These are phyloP conservation scores for Mallotus japonicus DNA, from an alignment of 441 rosid species.

Conservation along the genomic window DNA sequence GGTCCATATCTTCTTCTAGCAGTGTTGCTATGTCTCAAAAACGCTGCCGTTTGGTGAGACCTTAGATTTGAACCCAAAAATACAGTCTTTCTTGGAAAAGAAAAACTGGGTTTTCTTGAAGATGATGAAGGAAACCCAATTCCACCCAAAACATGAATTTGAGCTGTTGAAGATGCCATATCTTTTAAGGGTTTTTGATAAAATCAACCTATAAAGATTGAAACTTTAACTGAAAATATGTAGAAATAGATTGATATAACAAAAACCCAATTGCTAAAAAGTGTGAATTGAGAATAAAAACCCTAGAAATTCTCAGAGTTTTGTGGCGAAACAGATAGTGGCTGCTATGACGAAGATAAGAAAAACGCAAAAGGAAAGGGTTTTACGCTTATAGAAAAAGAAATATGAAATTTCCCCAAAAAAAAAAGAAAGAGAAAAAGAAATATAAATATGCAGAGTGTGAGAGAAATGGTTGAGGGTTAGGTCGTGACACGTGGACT, in stretches of 20 bases:
- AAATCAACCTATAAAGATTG: background rate
- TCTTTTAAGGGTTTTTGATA: background rate
- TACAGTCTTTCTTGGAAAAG: conserved; percentile 34
- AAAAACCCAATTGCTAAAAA: background rate
- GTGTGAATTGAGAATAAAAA: background rate
- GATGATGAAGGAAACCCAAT: conserved; percentile 36
- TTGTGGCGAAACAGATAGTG: background rate
- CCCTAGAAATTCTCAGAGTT: background rate
- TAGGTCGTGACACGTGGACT: conserved; percentile 46
- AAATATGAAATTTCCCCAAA: no score
- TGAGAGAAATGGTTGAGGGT: conserved; percentile 22
- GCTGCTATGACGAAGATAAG: conserved; percentile 27
- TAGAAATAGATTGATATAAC: background rate
- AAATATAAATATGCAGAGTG: background rate
- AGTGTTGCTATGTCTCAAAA: conserved; percentile 32
- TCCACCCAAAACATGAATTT: conserved; percentile 51
- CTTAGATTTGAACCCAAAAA: conserved; percentile 56
- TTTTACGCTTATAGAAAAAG: conserved; percentile 18
- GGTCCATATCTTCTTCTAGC: conserved; percentile 48
- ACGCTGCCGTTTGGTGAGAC: conserved; percentile 33
- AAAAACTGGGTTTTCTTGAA: conserved; percentile 29
- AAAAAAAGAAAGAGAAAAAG: no score
- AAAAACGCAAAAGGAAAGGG: conserved; percentile 3
- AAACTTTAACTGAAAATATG: background rate
- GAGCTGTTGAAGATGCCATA: conserved; percentile 68